phyloP scores from a whole-genome alignment of 2,329 filamentous ascomycete genomes.

The Fusarium sp. region DNA sequence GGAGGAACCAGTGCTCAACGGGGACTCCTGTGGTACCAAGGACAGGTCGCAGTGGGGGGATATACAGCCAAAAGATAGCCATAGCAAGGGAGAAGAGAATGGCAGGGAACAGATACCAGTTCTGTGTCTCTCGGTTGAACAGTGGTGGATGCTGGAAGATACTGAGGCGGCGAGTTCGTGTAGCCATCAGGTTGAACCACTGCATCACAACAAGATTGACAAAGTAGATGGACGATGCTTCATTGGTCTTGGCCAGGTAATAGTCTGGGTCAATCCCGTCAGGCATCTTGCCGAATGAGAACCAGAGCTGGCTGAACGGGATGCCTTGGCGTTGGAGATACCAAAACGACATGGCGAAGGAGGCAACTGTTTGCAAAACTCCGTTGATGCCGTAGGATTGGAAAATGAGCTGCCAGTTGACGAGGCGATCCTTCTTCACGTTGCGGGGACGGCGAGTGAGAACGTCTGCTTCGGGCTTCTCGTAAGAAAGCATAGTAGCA shows the following conservation, averaged over 20 bases:
- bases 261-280: constrained; percentile 65
- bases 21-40: constrained; percentile 74
- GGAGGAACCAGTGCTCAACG: constrained; percentile 81
- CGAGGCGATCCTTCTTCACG: constrained; percentile 79
- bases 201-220: constrained; percentile 86
- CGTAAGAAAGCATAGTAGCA: constrained; percentile 80
- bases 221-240: constrained; percentile 82
- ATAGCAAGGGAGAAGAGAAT: constrained; percentile 78
- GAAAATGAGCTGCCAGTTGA: constrained; percentile 78
- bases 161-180: constrained; percentile 73
- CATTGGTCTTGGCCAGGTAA: constrained; percentile 69
- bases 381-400: constrained; percentile 81
- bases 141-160: constrained; percentile 80
- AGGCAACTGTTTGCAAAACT: constrained; percentile 69
- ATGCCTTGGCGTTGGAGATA: constrained; percentile 74
- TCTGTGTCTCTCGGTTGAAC: constrained; percentile 74
- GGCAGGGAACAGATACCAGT: constrained; percentile 77
- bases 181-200: constrained; percentile 80
- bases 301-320: constrained; percentile 74
- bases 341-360: constrained; percentile 76
- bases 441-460: constrained; percentile 66
- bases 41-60: constrained; percentile 72
- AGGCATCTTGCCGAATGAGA: constrained; percentile 72
- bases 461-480: constrained; percentile 81
- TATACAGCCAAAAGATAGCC: constrained; percentile 78